Conservation (phyloP, 140 eudicot genomes). For the Ambrosia hybrid region DNA sequence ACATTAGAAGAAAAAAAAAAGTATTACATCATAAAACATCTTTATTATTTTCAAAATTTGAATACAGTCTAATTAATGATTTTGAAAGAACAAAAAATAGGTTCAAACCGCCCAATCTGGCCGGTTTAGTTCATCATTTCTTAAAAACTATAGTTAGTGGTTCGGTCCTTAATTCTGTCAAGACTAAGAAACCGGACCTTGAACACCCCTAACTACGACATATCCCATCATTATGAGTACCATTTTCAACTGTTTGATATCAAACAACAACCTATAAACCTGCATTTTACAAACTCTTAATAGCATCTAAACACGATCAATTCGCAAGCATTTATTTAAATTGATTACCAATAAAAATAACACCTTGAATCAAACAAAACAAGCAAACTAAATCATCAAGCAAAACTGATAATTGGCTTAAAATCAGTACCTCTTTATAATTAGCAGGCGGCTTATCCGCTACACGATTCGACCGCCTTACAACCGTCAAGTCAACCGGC, state of each 20-base stretch:
- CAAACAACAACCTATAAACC: not conserved
- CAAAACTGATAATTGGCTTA: not conserved
- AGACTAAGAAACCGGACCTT: not conserved
- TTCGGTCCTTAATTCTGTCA: not conserved
- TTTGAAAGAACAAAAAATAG: too few relatives aligned
- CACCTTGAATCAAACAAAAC: too few relatives aligned
- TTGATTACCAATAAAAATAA: too few relatives aligned
- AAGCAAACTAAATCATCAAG: too few relatives aligned
- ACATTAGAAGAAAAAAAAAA: too few relatives aligned
- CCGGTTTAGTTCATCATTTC: not conserved
- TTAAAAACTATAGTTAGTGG: not conserved
- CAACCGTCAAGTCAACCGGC: slow-evolving; percentile 42
- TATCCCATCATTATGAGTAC: not conserved
- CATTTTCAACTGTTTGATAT: not conserved
- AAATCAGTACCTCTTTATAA: slow-evolving; percentile 60
- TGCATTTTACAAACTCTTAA: not conserved
- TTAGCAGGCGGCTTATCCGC: slow-evolving; percentile 63
- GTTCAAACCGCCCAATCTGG: not conserved
- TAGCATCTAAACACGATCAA: not conserved
- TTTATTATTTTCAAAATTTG: too few relatives aligned
- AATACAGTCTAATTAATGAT: too few relatives aligned
- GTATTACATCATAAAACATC: too few relatives aligned
- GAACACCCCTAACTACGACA: not conserved
- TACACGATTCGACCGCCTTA: slow-evolving; percentile 65
- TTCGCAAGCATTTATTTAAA: too few relatives aligned